Conservation (phyloP, 352 stramenopile species). For the Phytophthora brassicae region DNA sequence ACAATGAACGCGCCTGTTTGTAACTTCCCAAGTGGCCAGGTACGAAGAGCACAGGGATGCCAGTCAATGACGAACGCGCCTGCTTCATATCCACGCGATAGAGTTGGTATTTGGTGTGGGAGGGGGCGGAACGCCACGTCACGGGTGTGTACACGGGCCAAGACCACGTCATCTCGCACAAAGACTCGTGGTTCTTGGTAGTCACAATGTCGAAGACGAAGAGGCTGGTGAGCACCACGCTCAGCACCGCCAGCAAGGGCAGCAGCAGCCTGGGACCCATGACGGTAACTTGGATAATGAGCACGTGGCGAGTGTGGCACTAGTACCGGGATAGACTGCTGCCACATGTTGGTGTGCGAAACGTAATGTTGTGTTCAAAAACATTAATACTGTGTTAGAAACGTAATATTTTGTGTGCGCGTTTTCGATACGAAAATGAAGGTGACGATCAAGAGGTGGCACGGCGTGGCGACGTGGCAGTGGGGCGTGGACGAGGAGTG, state of each 20-base stretch:
- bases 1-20: constrained; percentile 82
- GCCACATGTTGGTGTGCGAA: background rate
- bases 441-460: constrained; percentile 84
- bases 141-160: constrained; percentile 79
- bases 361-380: background rate
- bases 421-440: constrained; percentile 50
- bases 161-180: constrained; percentile 87
- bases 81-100: constrained; percentile 73
- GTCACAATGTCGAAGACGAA: constrained; percentile 51
- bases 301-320: constrained; percentile 2
- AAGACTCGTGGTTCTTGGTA: constrained; percentile 31
- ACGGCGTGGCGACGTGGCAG: constrained; percentile 89
- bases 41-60: constrained; percentile 81
- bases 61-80: constrained; percentile 41
- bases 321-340: background rate
- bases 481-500: constrained; percentile 93
- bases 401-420: too few species aligned
- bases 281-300: constrained; percentile 1
- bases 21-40: constrained; percentile 83
- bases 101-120: constrained; percentile 69
- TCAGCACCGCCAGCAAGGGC: constrained; percentile 56
- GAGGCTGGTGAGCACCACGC: constrained; percentile 42
- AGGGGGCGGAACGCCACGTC: constrained; percentile 28
- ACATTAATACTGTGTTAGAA: too few species aligned
- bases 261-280: constrained; percentile 40